A percentile compares a stretch with the other conserved stretches of the same genome.
These are phyloP conservation scores for Nannochloris sp. DNA, from an alignment of 139 green algal species.

Conservation along the genomic window DNA sequence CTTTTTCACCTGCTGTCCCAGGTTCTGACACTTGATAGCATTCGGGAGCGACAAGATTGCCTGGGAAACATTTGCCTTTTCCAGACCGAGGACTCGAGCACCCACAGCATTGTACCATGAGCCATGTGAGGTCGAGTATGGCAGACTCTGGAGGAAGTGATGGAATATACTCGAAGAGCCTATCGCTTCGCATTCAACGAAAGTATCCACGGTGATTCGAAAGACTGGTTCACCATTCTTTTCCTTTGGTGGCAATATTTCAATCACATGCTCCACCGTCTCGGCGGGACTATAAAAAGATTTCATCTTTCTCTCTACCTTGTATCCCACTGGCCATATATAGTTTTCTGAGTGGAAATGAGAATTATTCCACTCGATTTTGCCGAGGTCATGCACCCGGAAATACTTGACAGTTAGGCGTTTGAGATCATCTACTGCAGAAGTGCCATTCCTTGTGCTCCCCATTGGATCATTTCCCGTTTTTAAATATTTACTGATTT, in stretches of 20 bases:
- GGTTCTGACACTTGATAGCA: background rate
- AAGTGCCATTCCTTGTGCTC: too few species aligned
- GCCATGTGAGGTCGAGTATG: background rate
- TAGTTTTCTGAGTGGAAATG: slow-evolving; percentile 54
- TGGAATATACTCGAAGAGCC: background rate
- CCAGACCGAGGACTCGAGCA: background rate
- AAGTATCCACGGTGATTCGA: background rate
- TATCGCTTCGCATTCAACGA: background rate
- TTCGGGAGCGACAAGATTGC: background rate
- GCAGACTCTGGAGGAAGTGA: background rate
- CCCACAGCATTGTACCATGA: background rate
- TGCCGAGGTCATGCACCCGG: slow-evolving; percentile 41
- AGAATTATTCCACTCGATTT: slow-evolving; percentile 54
- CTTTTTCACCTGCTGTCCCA: background rate
- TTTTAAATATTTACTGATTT: too few species aligned
- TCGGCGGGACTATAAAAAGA: background rate
- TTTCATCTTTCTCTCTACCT: slow-evolving; percentile 11
- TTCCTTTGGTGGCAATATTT: background rate
- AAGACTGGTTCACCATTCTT: background rate
- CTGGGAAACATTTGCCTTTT: background rate
- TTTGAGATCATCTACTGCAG: background rate
- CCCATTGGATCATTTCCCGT: too few species aligned
- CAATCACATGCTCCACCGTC: background rate
- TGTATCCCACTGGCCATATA: slow-evolving; percentile 64
- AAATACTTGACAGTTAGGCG: background rate